Conservation (phyloP, 352 stramenopile genomes). For the Blastocystis hominis region DNA sequence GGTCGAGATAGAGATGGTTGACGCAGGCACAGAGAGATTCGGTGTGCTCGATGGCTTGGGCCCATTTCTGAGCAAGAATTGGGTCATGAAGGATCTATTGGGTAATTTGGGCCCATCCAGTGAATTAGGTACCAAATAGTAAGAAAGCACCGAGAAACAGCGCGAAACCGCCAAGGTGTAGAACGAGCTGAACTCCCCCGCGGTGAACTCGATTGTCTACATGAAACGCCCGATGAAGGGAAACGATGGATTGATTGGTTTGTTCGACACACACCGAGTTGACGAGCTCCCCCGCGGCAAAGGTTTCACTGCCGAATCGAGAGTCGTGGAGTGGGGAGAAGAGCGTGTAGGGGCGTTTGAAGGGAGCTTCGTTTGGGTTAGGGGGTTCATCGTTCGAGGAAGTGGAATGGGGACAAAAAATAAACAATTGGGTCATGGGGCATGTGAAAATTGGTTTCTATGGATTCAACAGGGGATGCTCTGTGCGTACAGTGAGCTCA, state of each 20-base stretch:
- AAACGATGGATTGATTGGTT: constrained; percentile 10
- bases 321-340: background rate
- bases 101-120: background rate
- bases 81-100: background rate
- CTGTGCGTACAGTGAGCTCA: background rate
- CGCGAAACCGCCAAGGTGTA: background rate
- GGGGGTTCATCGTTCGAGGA: background rate
- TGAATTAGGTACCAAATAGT: background rate
- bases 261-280: background rate
- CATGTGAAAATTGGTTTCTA: constrained; percentile 9
- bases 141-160: background rate
- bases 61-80: background rate
- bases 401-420: background rate
- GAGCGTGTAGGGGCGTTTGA: background rate
- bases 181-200: background rate
- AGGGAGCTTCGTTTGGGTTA: too few species aligned
- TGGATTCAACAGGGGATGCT: background rate
- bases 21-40: background rate
- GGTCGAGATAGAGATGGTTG: background rate
- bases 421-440: background rate
- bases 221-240: background rate
- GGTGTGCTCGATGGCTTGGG: background rate
- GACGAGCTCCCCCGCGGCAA: background rate
- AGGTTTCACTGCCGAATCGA: background rate
- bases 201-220: background rate